These are phyloP conservation scores for Arthrocladium fulminans DNA, from an alignment of 2,329 filamentous ascomycete species.

Conservation along the genomic window DNA sequence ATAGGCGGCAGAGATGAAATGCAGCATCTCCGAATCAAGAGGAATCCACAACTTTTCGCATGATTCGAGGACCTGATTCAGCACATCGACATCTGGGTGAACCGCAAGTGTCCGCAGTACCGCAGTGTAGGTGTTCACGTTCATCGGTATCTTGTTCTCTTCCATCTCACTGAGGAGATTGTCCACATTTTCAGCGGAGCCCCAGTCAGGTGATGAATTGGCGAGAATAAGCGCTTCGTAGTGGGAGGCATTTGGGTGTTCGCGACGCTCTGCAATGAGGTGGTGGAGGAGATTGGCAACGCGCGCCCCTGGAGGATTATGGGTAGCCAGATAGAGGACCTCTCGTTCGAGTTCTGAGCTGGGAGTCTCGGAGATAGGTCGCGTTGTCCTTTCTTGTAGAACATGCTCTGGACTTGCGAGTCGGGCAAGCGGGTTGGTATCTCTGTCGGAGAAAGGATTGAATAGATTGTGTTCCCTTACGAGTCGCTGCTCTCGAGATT, in stretches of 20 bases:
- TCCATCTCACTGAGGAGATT: constrained; percentile 66
- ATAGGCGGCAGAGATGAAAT: not conserved
- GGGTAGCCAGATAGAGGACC: constrained; percentile 13
- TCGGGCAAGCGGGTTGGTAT: not conserved
- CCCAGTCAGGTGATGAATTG: constrained; percentile 55
- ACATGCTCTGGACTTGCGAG: not conserved
- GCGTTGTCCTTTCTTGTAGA: not conserved
- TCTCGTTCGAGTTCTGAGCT: constrained; percentile 17
- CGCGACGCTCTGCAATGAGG: constrained; percentile 31
- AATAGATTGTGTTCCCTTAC: constrained; percentile 7
- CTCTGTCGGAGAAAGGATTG: not conserved
- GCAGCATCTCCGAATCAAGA: constrained; percentile 5
- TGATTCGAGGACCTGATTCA: constrained; percentile 1
- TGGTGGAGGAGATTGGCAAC: constrained; percentile 26
- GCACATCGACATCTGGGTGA: constrained; percentile 4
- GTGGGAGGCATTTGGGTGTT: constrained; percentile 31
- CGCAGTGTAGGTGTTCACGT: constrained; percentile 60
- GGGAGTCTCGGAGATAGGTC: constrained; percentile 1
- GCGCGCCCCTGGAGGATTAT: constrained; percentile 10
- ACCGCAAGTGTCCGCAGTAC: constrained; percentile 38
- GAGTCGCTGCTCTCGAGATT: not conserved
- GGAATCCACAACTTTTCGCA: constrained; percentile 1
- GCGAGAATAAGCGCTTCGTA: constrained; percentile 69
- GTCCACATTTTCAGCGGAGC: constrained; percentile 56
- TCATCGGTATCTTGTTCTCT: constrained; percentile 50